These are phyloP conservation scores for Golubevia sp. DNA, from an alignment of 1,284 basidiomycete species.

Conservation along the genomic window DNA sequence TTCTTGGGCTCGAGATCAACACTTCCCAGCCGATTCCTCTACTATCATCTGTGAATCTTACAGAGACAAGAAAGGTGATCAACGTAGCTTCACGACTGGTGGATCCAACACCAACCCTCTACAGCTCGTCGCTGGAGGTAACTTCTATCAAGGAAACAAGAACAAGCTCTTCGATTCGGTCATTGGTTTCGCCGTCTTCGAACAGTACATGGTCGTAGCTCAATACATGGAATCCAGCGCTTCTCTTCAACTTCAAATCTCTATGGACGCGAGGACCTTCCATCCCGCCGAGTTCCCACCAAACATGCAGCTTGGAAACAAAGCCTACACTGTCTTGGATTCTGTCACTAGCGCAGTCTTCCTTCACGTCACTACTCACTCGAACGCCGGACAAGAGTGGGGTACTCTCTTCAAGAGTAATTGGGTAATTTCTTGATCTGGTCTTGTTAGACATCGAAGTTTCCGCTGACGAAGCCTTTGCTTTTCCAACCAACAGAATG, in stretches of 20 bases:
- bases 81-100: slow-evolving; percentile 9
- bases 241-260: slow-evolving; percentile 38
- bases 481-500: slow-evolving; percentile 31
- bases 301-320: slow-evolving; percentile 37
- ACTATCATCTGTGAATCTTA: slow-evolving; percentile 55
- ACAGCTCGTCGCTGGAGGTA: slow-evolving; percentile 41
- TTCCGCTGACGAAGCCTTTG: no score
- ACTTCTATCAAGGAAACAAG: slow-evolving; percentile 40
- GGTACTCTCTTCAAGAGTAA: slow-evolving; percentile 56
- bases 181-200: slow-evolving; percentile 53
- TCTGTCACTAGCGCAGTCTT: slow-evolving; percentile 55
- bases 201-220: slow-evolving; percentile 53
- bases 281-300: slow-evolving; percentile 47
- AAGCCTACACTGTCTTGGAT: slow-evolving; percentile 59
- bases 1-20: slow-evolving; percentile 37
- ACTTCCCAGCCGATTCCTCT: slow-evolving; percentile 28
- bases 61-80: slow-evolving; percentile 38
- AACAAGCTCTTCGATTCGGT: slow-evolving; percentile 36
- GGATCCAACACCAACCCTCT: slow-evolving; percentile 25
- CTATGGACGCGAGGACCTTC: slow-evolving; percentile 44
- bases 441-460: no score
- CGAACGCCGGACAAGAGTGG: slow-evolving; percentile 34
- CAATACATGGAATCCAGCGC: slow-evolving; percentile 22
- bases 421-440: slow-evolving; percentile 11
- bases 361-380: slow-evolving; percentile 53